A percentile compares a stretch with the other conserved stretches of the same genome.
Evolutionary conservation across 2,329 filamentous ascomycete species (phyloP).

Genomic region (Aspergillus sp.): DNA sequence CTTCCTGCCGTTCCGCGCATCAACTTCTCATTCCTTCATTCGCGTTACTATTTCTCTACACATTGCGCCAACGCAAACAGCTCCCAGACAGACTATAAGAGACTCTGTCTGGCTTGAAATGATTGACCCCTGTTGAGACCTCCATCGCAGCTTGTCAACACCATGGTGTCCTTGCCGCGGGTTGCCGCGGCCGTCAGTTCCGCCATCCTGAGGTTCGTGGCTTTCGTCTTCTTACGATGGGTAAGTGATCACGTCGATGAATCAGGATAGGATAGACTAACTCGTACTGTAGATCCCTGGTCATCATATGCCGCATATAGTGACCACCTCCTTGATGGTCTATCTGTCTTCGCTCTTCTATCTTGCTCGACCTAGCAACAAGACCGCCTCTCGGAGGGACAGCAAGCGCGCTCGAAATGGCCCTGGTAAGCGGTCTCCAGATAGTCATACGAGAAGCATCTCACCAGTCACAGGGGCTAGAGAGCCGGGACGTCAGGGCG

Average conservation of each 20-base stretch:
- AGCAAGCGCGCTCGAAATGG: background rate
- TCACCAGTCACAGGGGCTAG: background rate
- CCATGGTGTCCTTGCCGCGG: constrained; percentile 34
- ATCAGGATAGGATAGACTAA: constrained; percentile 2
- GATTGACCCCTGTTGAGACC: background rate
- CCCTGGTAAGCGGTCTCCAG: background rate
- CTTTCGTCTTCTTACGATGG: constrained; percentile 47
- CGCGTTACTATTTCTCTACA: background rate
- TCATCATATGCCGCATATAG: constrained; percentile 34
- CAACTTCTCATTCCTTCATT: background rate
- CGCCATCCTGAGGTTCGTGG: constrained; percentile 31
- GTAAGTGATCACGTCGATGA: constrained; percentile 22
- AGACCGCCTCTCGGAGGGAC: constrained; percentile 1
- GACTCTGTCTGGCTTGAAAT: too few species aligned
- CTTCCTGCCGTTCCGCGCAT: background rate
- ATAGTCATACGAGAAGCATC: too few species aligned
- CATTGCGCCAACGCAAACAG: background rate
- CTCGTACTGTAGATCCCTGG: constrained; percentile 35
- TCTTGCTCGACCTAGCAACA: constrained; percentile 6
- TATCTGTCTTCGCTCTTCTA: constrained; percentile 44
- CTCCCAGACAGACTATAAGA: background rate
- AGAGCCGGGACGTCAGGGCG: constrained; percentile 6
- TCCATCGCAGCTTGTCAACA: background rate
- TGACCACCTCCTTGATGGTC: constrained; percentile 43
- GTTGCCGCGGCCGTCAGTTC: constrained; percentile 37